Base-by-base conservation (phyloP, 2,329 filamentous ascomycete species). In the Claviceps lovelessii region DNA sequence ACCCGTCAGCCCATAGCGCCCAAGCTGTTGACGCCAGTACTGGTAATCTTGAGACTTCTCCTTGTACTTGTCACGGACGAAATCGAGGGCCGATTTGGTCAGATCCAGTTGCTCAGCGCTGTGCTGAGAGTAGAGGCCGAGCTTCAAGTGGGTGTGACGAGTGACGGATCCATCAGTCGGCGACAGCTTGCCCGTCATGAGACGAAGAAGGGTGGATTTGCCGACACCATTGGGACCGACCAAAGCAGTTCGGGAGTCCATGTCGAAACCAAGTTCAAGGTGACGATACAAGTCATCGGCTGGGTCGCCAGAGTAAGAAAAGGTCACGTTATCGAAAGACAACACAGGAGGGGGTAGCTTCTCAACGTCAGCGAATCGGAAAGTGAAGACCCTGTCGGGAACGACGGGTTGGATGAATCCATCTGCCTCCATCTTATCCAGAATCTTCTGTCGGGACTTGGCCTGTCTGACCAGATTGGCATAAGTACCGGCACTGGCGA, bases 401-500 rank as follows among this genome's bases (percentile, higher is more conserved):
- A 79, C 73, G 59, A 98, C 90, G 55, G 89, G 88, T 74, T 98
- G 86, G 69, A 98, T 97, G 73, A 97, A 93, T 62, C 93, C 93
- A 66, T 98, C 93, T 64, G 94, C 93, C 80, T 97, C 91, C 93
- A 98, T 98, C 85, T 98, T 98, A 81, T 98, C 93, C 62, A 97
- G 80, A 72, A 97, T 97, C 88, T 98, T 98, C 75, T 98, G 93
- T 61, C 93, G 85, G 47, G 93, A 97, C 80, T 98, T 98, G 73
- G 94, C 94, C 76, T 98, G 93, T 72, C 88, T 83, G 69, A 98
- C 93, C 78, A 98, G 80, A 78, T 98, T 98, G 81, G 94, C 93
- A 68, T 98, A 98, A 58, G 93, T 98, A 90, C 94, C 93, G 56
- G 93, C 93, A 58, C 91, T 96, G 67, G 94, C 93, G 71, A 98